Conservation (phyloP, 2,329 filamentous ascomycete genomes). For the Trichoderma asperellum region DNA sequence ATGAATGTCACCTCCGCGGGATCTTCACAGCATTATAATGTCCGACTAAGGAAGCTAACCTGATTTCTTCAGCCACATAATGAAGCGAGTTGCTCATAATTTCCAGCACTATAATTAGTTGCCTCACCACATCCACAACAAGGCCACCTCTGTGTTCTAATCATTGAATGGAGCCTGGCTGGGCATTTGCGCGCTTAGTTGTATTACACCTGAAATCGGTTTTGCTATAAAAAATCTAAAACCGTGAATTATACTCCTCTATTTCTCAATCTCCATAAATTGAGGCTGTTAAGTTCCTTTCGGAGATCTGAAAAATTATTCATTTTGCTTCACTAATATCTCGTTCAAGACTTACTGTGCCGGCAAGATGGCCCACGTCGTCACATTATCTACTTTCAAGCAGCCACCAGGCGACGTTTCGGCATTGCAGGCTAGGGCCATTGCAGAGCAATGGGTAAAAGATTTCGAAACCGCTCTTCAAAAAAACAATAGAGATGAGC, state of each 20-base stretch:
- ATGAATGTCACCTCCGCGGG: background rate
- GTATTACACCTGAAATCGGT: background rate
- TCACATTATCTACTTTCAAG: conserved; percentile 10
- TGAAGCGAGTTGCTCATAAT: background rate
- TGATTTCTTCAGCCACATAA: background rate
- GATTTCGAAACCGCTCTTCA: background rate
- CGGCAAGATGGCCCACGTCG: conserved; percentile 1
- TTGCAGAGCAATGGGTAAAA: conserved; percentile 7
- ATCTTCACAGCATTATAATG: background rate
- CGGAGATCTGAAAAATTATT: background rate
- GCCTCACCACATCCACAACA: background rate
- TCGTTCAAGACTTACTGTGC: background rate
- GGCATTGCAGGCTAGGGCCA: background rate
- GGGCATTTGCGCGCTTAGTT: background rate
- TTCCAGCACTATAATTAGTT: background rate
- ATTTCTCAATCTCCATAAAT: background rate
- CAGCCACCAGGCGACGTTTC: conserved; percentile 10
- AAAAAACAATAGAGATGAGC: background rate
- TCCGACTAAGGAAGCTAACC: background rate
- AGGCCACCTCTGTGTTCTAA: background rate
- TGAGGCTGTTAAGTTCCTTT: background rate
- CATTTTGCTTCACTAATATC: background rate
- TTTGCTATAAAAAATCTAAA: background rate
- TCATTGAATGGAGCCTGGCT: background rate
- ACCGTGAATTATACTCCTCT: background rate